These are phyloP conservation scores for Kernera saxatilis DNA, from an alignment of 345 rosid genomes.

Conservation along the genomic window DNA sequence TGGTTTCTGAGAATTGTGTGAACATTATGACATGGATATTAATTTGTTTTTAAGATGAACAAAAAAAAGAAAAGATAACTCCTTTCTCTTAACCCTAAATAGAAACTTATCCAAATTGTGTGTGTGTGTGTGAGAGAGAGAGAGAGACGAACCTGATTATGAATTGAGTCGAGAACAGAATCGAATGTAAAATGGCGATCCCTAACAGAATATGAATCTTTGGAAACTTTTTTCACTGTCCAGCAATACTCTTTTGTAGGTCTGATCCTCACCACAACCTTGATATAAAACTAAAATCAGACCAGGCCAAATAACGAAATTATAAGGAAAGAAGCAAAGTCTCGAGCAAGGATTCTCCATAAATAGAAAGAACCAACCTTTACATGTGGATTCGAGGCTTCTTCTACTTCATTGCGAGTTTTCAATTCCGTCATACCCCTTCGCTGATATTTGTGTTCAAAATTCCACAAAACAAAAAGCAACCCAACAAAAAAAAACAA, in stretches of 20 bases:
- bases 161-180: constrained; percentile 68
- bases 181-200: constrained; percentile 71
- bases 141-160: constrained; percentile 55
- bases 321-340: neutral
- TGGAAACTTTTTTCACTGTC: constrained; percentile 50
- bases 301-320: neutral
- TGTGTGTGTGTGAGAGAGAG: neutral
- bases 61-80: neutral
- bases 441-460: constrained; percentile 7
- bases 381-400: constrained; percentile 54
- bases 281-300: neutral
- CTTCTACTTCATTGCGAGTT: constrained; percentile 23
- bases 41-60: no score
- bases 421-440: constrained; percentile 35
- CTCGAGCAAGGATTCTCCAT: neutral
- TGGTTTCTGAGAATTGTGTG: neutral
- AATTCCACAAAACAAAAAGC: neutral
- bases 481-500: neutral
- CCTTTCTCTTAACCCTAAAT: neutral
- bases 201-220: constrained; percentile 49
- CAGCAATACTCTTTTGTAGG: constrained; percentile 41
- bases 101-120: neutral
- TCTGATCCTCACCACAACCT: constrained; percentile 87
- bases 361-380: constrained; percentile 39
- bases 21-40: neutral